Evolutionary conservation across 2,329 filamentous ascomycete genomes (phyloP).

Genomic region (Teratosphaeria zuluensis): DNA sequence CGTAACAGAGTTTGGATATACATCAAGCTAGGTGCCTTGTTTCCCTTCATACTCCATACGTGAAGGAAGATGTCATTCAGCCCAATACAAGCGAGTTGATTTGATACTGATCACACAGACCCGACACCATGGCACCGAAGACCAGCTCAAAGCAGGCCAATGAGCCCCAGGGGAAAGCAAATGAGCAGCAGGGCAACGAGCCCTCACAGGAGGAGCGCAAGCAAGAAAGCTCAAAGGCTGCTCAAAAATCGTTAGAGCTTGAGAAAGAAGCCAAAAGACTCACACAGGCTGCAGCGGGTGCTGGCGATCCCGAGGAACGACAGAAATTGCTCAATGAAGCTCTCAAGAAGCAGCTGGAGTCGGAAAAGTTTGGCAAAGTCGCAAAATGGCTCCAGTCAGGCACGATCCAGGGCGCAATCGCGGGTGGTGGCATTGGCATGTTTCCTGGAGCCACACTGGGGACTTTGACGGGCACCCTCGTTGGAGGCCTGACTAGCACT

Average conservation of each 20-base stretch:
- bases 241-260: constrained; percentile 14
- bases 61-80: not conserved
- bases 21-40: not conserved
- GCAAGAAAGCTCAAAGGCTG: constrained; percentile 19
- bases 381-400: constrained; percentile 22
- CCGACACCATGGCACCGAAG: not conserved
- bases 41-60: not conserved
- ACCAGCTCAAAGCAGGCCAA: not conserved
- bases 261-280: constrained; percentile 20
- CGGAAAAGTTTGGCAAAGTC: constrained; percentile 24
- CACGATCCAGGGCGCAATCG: constrained; percentile 22
- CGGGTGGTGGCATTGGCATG: constrained; percentile 22
- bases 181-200: not conserved
- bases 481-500: constrained; percentile 18
- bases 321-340: constrained; percentile 24
- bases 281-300: constrained; percentile 18
- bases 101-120: not conserved
- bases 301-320: constrained; percentile 22
- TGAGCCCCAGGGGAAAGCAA: not conserved
- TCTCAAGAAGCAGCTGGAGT: constrained; percentile 19
- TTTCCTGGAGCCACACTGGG: constrained; percentile 19
- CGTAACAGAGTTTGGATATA: not conserved
- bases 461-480: constrained; percentile 21
- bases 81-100: not conserved
- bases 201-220: constrained; percentile 12